Conservation (phyloP, 768 basidiomycete species). For the Pholiota conissans region DNA sequence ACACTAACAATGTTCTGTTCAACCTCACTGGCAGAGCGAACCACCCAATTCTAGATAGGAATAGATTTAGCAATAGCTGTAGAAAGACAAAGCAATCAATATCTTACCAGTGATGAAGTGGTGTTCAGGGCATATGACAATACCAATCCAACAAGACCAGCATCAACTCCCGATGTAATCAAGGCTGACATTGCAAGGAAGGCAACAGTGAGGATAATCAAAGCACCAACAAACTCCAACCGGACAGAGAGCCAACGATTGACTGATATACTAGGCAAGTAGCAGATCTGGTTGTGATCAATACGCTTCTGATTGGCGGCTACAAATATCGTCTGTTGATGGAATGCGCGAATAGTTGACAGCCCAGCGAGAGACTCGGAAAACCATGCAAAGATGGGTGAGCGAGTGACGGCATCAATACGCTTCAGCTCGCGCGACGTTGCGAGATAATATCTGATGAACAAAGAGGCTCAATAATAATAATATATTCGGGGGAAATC, state of each 20-base stretch:
- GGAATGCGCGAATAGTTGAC: slow-evolving; percentile 82
- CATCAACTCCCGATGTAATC: slow-evolving; percentile 77
- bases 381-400: slow-evolving; percentile 91
- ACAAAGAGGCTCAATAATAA: background rate
- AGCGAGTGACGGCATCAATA: slow-evolving; percentile 84
- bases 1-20: slow-evolving; percentile 91
- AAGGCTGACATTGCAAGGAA: slow-evolving; percentile 66
- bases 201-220: slow-evolving; percentile 77
- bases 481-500: background rate
- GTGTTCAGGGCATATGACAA: slow-evolving; percentile 84
- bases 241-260: slow-evolving; percentile 86
- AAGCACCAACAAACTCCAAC: slow-evolving; percentile 80
- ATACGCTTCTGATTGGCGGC: slow-evolving; percentile 70
- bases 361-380: slow-evolving; percentile 75
- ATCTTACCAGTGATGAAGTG: slow-evolving; percentile 75
- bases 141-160: slow-evolving; percentile 85
- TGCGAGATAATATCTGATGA: slow-evolving; percentile 88
- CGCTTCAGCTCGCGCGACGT: slow-evolving; percentile 89
- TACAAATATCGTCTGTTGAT: slow-evolving; percentile 67
- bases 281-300: slow-evolving; percentile 85
- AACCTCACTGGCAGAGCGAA: slow-evolving; percentile 81
- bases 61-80: background rate
- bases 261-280: slow-evolving; percentile 67
- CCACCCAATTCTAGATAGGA: slow-evolving; percentile 68
- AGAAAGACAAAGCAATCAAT: background rate